Evolutionary conservation across 345 rosid species (phyloP).

Genomic region (Populus nigra): DNA sequence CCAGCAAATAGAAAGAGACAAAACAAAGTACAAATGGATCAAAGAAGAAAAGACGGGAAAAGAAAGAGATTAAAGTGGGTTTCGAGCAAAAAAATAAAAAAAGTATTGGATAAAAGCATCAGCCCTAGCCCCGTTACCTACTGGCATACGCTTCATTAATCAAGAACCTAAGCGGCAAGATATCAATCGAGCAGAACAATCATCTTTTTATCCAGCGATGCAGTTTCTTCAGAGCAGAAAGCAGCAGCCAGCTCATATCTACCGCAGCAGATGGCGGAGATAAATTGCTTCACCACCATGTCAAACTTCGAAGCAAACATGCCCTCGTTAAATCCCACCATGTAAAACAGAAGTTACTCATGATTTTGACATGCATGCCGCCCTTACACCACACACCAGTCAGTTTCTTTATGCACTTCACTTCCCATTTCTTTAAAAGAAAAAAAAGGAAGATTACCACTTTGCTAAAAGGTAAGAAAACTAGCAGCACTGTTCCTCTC

Average conservation of each 20-base stretch:
- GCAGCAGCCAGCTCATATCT: not conserved
- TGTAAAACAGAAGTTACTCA: not conserved
- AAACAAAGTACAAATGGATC: conserved; percentile 33
- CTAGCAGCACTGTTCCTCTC: not conserved
- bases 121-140: conserved; percentile 39
- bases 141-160: conserved; percentile 33
- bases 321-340: not conserved
- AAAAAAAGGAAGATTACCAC: too few relatives aligned
- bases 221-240: not conserved
- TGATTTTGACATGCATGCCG: conserved; percentile 4
- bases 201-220: conserved; percentile 11
- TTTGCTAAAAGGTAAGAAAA: not conserved
- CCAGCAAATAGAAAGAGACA: conserved; percentile 16
- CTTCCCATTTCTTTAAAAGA: too few relatives aligned
- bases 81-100: conserved; percentile 9
- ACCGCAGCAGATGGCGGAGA: conserved; percentile 1
- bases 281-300: not conserved
- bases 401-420: not conserved
- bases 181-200: not conserved
- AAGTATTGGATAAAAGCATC: conserved; percentile 12
- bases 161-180: conserved; percentile 5
- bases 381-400: not conserved
- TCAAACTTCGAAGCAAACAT: conserved; percentile 21
- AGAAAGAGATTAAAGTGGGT: not conserved
- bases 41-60: not conserved